phyloP scores from a whole-genome alignment of 148 eudicot species.

The Diospyros kaki region DNA sequence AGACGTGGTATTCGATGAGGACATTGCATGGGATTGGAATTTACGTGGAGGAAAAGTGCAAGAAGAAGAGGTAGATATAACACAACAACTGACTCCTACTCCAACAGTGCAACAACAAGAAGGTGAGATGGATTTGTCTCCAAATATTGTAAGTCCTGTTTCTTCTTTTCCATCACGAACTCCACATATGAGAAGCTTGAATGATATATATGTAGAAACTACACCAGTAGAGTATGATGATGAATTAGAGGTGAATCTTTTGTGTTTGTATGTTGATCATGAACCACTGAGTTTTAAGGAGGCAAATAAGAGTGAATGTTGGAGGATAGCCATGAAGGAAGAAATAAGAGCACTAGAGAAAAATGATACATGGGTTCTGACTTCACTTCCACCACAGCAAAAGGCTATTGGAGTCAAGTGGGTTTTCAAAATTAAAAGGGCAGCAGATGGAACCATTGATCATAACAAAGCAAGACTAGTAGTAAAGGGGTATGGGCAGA shows the following conservation, averaged over 20 bases:
- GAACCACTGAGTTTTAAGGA: not conserved
- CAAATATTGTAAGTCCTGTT: not conserved
- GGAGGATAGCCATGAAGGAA: not conserved
- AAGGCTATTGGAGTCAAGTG: slow-evolving; percentile 5
- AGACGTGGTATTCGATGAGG: not conserved
- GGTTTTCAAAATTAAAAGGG: not conserved
- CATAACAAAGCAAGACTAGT: not conserved
- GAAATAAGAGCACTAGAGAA: not conserved
- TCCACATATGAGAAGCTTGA: not conserved
- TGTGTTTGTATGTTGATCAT: not conserved
- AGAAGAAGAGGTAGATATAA: not conserved
- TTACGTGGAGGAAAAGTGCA: not conserved
- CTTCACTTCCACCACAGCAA: not conserved
- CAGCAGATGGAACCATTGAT: not conserved
- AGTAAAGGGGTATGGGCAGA: not conserved
- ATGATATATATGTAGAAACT: not conserved
- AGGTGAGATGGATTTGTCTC: not conserved
- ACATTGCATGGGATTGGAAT: not conserved
- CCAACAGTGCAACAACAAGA: not conserved
- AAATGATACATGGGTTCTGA: slow-evolving; percentile 2
- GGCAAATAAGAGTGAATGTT: not conserved
- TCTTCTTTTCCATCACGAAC: not conserved
- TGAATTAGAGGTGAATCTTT: not conserved
- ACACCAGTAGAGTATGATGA: not conserved
- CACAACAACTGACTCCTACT: too few species aligned